Evolutionary conservation across 2,329 filamentous ascomycete species (phyloP).

Genomic region (Trichoderma oligosporum): DNA sequence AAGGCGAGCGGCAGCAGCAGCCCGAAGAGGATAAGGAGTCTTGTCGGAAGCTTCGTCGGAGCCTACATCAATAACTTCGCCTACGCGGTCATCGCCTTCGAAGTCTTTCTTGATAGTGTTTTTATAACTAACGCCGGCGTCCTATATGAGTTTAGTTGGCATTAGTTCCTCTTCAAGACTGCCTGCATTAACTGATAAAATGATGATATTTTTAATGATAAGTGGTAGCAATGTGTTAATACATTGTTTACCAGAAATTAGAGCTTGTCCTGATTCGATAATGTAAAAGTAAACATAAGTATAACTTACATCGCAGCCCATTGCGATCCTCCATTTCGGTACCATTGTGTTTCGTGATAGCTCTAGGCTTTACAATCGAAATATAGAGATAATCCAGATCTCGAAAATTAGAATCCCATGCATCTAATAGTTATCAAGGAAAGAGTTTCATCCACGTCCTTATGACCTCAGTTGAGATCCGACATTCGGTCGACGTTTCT

Average conservation of each 20-base stretch:
- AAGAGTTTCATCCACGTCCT: background rate
- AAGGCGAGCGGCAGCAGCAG: slow-evolving; percentile 65
- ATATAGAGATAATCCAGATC: background rate
- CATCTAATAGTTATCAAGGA: background rate
- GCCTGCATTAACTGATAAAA: too few species aligned
- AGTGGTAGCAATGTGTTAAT: background rate
- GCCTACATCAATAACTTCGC: slow-evolving; percentile 69
- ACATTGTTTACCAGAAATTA: too few species aligned
- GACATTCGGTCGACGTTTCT: background rate
- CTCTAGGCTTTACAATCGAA: background rate
- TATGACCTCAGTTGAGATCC: slow-evolving; percentile 11
- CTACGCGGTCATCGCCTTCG: slow-evolving; percentile 62
- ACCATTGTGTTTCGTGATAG: slow-evolving; percentile 36
- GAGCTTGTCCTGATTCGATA: background rate
- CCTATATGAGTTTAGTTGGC: slow-evolving; percentile 38
- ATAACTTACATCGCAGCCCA: slow-evolving; percentile 52
- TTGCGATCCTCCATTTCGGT: slow-evolving; percentile 50
- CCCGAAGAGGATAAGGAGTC: slow-evolving; percentile 76
- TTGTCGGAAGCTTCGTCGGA: slow-evolving; percentile 64
- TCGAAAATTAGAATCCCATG: background rate
- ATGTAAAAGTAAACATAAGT: background rate
- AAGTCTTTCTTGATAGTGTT: slow-evolving; percentile 71
- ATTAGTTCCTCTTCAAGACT: background rate
- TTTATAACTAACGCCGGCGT: slow-evolving; percentile 76
- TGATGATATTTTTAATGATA: background rate